Evolutionary conservation across 2,329 filamentous ascomycete species (phyloP), one percentile per base, ranked within the genome.

Genomic region (Colletotrichum gigasporum): DNA sequence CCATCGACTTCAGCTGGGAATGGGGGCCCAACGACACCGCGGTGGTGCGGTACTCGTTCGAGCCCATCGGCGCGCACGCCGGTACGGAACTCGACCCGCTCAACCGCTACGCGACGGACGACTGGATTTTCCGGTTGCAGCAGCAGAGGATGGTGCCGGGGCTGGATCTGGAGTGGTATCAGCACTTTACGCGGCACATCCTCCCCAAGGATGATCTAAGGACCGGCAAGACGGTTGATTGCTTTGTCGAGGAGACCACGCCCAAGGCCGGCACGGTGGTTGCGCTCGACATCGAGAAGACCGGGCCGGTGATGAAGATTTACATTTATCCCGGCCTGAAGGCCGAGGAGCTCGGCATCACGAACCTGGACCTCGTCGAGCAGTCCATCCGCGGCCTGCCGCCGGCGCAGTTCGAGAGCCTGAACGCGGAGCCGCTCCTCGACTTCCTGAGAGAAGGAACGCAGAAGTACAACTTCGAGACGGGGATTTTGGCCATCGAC

Each of bases 1-100:
- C 61, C 2, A 64, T 64, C 28, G 61, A 64, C 55, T 64, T 64
- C 55, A 64, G 61, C 26, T 64, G 61, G 61, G 61, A 64, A 54
- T 64, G 61, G 61, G 61, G 61, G 2, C 28, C 16, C 8, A 56
- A 47, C 5, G 30, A 61, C 4, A 45, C 18, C 9, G 61, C 61
- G 11, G 41, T 48, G 4, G 34, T 64, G 14, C 56, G 61, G 5
- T 64, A 64, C 32, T 60, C 55, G 4, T 64, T 64, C 18, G 61
- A 64, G 47, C 61, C 61, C 39, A 64, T 64, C 12, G 61, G 61
- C 4, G 37, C 42, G 2, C 61, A 60, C 16, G 55, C 61, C 24
- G 61, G 61, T 3, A 64, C 61, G 5, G 55, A 60, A n/a, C 20
- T 61, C 2, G 61, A 64, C 22, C 61, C 61, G n/a, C 56, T 64